Evolutionary conservation across 129 eudicot genomes (phyloP).

Genomic region (Tagetes patula): DNA sequence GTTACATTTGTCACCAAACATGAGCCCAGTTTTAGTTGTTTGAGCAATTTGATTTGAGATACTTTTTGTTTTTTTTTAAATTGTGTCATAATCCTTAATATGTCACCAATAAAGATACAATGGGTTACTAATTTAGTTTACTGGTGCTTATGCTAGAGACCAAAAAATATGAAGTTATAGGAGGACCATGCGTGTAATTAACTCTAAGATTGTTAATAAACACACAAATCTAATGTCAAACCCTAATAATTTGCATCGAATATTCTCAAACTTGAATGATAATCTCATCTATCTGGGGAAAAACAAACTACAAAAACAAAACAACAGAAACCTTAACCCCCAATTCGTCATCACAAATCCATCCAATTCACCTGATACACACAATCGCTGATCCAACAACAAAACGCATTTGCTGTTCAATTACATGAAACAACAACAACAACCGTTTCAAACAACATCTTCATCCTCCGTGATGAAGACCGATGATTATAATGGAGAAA

Average conservation of each 20-base stretch:
- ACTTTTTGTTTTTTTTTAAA: too few relatives aligned
- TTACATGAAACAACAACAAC: slow-evolving; percentile 32
- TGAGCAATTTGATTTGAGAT: too few relatives aligned
- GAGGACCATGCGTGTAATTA: too few relatives aligned
- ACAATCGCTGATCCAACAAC: too few relatives aligned
- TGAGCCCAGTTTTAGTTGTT: too few relatives aligned
- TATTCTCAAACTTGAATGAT: slow-evolving; percentile 33
- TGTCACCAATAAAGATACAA: too few relatives aligned
- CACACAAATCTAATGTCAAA: slow-evolving; percentile 12
- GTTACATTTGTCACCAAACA: too few relatives aligned
- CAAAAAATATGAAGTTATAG: too few relatives aligned
- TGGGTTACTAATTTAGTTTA: neutral
- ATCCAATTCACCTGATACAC: too few relatives aligned
- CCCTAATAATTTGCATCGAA: slow-evolving; percentile 30
- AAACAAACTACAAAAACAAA: slow-evolving; percentile 15
- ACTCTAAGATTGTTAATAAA: neutral
- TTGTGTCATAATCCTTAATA: too few relatives aligned
- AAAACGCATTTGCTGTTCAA: neutral
- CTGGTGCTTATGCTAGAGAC: too few relatives aligned
- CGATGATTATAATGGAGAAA: slow-evolving; percentile 27
- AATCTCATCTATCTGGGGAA: slow-evolving; percentile 23
- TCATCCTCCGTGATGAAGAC: slow-evolving; percentile 13
- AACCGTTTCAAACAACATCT: slow-evolving; percentile 25
- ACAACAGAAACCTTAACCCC: neutral
- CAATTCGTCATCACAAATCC: too few relatives aligned